phyloP scores from a whole-genome alignment of 1,284 basidiomycete species.

The Puccinia triticina region DNA sequence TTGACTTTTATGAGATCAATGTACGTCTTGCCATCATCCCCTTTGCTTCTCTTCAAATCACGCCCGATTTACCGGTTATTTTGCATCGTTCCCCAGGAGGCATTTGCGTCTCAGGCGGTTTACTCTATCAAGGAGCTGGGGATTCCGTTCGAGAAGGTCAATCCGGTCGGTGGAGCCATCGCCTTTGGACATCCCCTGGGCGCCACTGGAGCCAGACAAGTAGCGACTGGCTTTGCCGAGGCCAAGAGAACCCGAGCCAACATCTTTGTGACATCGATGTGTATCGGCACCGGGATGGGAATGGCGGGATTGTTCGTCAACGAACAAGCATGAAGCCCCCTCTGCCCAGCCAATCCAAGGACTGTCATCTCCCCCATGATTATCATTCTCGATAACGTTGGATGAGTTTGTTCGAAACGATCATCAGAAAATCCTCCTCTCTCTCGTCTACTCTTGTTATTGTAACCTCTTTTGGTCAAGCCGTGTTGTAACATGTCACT shows the following conservation, averaged over 20 bases:
- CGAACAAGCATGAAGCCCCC: conserved; percentile 62
- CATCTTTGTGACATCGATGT: conserved; percentile 82
- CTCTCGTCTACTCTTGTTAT: not conserved
- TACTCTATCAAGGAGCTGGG: conserved; percentile 66
- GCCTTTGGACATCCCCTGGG: conserved; percentile 62
- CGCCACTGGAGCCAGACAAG: conserved; percentile 76
- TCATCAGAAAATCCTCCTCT: not conserved
- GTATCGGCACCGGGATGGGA: conserved; percentile 84
- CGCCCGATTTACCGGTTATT: not conserved
- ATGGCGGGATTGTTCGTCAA: conserved; percentile 80
- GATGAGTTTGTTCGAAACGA: not conserved
- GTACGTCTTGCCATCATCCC: conserved; percentile 65
- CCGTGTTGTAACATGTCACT: not conserved
- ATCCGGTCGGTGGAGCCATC: conserved; percentile 64
- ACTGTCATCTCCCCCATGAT: not conserved
- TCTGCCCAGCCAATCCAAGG: not conserved
- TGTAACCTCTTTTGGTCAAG: not conserved
- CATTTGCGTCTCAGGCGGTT: conserved; percentile 63
- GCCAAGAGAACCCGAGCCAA: conserved; percentile 70
- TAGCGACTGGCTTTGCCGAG: conserved; percentile 80
- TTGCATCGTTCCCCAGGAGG: conserved; percentile 54
- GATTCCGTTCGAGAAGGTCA: conserved; percentile 62
- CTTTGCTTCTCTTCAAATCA: not conserved
- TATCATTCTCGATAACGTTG: not conserved
- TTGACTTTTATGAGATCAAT: conserved; percentile 92